A percentile compares a stretch with the other conserved stretches of the same genome.
These are phyloP conservation scores for Cicer chorassanicum DNA, from an alignment of 306 rosid genomes.

Conservation along the genomic window DNA sequence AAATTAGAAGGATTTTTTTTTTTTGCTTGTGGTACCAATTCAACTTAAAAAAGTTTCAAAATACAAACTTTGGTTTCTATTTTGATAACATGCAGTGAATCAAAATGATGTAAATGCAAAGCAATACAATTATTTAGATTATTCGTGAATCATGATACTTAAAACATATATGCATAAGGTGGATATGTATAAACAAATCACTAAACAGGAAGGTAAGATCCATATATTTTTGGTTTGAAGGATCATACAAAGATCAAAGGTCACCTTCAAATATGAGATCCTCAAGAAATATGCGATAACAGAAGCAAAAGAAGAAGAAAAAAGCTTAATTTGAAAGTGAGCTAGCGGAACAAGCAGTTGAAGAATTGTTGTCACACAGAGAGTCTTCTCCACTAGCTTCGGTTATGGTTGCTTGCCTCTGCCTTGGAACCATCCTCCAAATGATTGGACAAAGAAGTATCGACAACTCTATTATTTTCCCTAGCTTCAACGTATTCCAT, in stretches of 20 bases:
- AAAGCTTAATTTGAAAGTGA: slow-evolving; percentile 54
- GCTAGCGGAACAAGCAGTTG: slow-evolving; percentile 57
- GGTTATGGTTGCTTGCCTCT: slow-evolving; percentile 51
- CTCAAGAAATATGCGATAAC: slow-evolving; percentile 63
- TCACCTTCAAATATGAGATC: slow-evolving; percentile 76
- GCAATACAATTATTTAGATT: neutral
- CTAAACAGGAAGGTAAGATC: neutral
- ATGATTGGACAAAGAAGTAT: slow-evolving; percentile 50
- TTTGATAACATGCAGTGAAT: neutral
- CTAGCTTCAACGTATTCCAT: slow-evolving; percentile 64
- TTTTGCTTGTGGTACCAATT: neutral
- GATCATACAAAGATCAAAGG: slow-evolving; percentile 25
- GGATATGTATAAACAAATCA: neutral
- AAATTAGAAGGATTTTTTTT: too few species aligned
- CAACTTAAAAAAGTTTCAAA: neutral
- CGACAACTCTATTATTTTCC: slow-evolving; percentile 46
- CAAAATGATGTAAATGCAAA: slow-evolving; percentile 13
- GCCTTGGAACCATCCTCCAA: slow-evolving; percentile 41
- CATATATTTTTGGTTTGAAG: neutral
- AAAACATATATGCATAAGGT: neutral
- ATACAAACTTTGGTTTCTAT: neutral
- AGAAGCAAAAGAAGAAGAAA: slow-evolving; percentile 38
- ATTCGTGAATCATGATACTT: neutral
- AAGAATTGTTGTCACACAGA: slow-evolving; percentile 42
- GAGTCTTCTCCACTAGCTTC: slow-evolving; percentile 51